A percentile compares a stretch with the other conserved stretches of the same genome.
These are phyloP conservation scores for Vigna hirtella DNA, from an alignment of 306 rosid species.

Conservation along the genomic window DNA sequence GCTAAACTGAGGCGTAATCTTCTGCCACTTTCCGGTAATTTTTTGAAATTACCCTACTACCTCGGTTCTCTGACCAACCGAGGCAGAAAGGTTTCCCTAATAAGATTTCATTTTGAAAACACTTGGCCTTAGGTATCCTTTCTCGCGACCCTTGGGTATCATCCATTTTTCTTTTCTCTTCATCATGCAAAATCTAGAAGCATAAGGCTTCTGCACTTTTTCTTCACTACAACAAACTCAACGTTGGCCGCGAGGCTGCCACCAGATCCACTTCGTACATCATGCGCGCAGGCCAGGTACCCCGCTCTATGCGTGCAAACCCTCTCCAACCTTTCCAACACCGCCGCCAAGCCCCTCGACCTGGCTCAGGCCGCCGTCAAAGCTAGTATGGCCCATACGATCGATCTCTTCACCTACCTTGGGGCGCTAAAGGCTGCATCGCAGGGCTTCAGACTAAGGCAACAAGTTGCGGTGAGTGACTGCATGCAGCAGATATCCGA, in stretches of 20 bases:
- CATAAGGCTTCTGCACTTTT: too few relatives aligned
- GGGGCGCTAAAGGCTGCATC: conserved; percentile 2
- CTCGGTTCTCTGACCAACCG: too few relatives aligned
- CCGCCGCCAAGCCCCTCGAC: conserved; percentile 59
- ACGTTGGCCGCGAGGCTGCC: neutral
- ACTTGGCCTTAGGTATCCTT: too few relatives aligned
- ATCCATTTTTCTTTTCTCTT: too few relatives aligned
- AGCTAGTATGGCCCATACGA: conserved; percentile 62
- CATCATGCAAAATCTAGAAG: too few relatives aligned
- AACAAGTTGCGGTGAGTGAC: conserved; percentile 57
- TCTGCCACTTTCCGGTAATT: too few relatives aligned
- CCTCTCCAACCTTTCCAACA: conserved; percentile 56
- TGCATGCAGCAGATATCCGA: conserved; percentile 69
- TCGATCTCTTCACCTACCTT: conserved; percentile 52
- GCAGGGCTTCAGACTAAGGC: conserved; percentile 18
- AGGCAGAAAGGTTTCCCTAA: too few relatives aligned
- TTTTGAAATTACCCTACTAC: too few relatives aligned
- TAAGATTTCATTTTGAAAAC: too few relatives aligned
- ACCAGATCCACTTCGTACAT: conserved; percentile 62
- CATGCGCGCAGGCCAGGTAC: conserved; percentile 75
- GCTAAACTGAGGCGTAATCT: too few relatives aligned
- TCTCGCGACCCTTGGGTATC: too few relatives aligned
- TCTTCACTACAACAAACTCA: too few relatives aligned
- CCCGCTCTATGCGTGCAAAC: conserved; percentile 73
- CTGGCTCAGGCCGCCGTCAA: conserved; percentile 72